Conservation (phyloP, 306 rosid species). For the Corylus heterophylla region DNA sequence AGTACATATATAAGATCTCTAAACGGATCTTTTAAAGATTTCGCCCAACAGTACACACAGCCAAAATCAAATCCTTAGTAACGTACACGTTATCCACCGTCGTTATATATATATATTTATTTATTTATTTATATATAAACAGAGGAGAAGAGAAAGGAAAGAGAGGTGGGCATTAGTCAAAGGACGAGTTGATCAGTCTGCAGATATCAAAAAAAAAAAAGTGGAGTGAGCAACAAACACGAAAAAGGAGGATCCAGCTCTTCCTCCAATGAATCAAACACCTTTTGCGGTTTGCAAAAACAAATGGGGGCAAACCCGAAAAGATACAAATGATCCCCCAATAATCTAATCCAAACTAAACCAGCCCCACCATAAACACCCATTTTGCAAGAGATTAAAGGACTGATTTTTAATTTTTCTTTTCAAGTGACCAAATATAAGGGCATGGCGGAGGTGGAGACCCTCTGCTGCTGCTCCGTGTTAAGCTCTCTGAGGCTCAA, state of each 20-base stretch:
- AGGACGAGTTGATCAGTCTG: conserved; percentile 31
- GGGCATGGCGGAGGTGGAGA: conserved; percentile 77
- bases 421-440: conserved; percentile 74
- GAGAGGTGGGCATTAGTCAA: conserved; percentile 28
- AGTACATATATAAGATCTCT: too few species aligned
- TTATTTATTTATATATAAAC: neutral
- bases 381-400: neutral
- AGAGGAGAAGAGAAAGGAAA: neutral
- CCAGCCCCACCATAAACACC: neutral
- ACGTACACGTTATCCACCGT: neutral
- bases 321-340: neutral
- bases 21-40: too few species aligned
- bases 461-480: conserved; percentile 74
- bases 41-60: too few species aligned
- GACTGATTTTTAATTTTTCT: neutral
- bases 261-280: conserved; percentile 35
- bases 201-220: neutral
- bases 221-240: conserved; percentile 29
- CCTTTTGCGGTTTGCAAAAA: conserved; percentile 13
- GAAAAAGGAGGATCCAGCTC: conserved; percentile 37
- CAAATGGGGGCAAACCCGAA: neutral
- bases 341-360: neutral
- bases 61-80: neutral
- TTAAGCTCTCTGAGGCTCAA: conserved; percentile 83
- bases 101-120: neutral